These are phyloP conservation scores for Xylariaceae sp. DNA, from an alignment of 2,329 filamentous ascomycete species.

Conservation along the genomic window DNA sequence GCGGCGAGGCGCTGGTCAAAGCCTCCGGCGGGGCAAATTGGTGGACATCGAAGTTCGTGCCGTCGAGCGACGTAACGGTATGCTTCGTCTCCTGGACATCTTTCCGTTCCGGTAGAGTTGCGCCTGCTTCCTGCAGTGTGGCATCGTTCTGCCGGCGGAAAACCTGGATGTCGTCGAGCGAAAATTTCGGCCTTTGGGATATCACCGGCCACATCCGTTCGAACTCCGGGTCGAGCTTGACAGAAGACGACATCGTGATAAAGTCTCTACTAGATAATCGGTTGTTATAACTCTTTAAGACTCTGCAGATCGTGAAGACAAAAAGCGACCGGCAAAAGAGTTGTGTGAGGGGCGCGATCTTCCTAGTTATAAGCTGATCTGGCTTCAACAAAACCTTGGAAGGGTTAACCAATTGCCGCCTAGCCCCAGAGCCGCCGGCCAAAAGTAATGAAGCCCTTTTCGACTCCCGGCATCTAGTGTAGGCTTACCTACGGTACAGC, in stretches of 20 bases:
- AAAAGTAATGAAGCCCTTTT: too few relatives aligned
- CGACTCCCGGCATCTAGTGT: too few relatives aligned
- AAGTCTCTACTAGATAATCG: not conserved
- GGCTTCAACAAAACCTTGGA: too few relatives aligned
- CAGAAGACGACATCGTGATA: slow-evolving; percentile 11
- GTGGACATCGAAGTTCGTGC: slow-evolving; percentile 20
- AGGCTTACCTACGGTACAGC: too few relatives aligned
- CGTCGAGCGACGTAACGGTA: slow-evolving; percentile 23
- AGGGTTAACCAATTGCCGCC: too few relatives aligned
- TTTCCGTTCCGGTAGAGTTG: not conserved
- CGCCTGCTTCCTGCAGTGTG: not conserved
- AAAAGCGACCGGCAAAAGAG: too few relatives aligned
- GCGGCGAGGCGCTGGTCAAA: not conserved
- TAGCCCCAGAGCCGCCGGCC: too few relatives aligned
- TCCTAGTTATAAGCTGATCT: too few relatives aligned
- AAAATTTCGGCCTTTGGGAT: slow-evolving; percentile 3
- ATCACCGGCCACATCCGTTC: not conserved
- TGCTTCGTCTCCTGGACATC: slow-evolving; percentile 22
- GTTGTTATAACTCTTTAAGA: too few relatives aligned
- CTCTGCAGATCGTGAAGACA: too few relatives aligned
- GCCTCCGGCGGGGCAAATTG: slow-evolving; percentile 21
- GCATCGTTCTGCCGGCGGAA: slow-evolving; percentile 1
- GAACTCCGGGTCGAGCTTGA: slow-evolving; percentile 20
- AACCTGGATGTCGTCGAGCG: slow-evolving; percentile 8
- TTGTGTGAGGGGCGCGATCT: too few relatives aligned